Base-by-base conservation (phyloP, 352 stramenopile genomes). In the Phytopythium mirpurense region DNA sequence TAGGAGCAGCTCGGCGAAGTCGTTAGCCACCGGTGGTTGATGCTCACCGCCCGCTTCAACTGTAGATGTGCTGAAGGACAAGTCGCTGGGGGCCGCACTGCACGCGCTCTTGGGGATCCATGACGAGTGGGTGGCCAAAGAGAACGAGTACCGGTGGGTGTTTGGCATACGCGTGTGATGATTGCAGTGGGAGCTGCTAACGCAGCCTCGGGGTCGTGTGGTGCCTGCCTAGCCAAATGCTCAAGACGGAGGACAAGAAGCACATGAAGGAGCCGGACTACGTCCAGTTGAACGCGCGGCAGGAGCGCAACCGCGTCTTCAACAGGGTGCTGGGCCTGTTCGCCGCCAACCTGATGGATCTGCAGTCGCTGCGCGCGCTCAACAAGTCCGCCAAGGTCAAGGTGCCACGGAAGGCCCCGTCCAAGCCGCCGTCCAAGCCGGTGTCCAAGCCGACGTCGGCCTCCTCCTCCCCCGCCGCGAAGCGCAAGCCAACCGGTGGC, bases 241-340 rank as follows among this genome's bases (percentile, higher is more conserved):
- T 95, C 18, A 95, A 95, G 65, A 90, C 80, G 0, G 84, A 95
- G 56, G 84, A 95, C 66, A 95, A 95, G 57, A 95, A 95, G 45
- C 60, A 86, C 56, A 70, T 95, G 67, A 84, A 87, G 40, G 78
- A 90, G 48, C 42, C 54, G 19, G 84, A 95, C 42, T 91, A 81
- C 37, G 69, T 82, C 4, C 63, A 68, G 34, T 63, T 95, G 27
- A 93, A 90, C 37, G 56, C 76, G 23, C 84, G 82, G 3, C 83
- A 95, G 54, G 84, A 95, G 62, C 74, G 83, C 38, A 95, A 95
- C 73, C 82, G 83, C 35, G 71, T 91, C 49, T 88, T 90, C 66
- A 90, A 79, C 24, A 67, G 82, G 21, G 76, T 91, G 72, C 56
- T 89, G 32, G 68, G 51, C 11, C 53, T 90, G 15, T 93, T 93